Evolutionary conservation across 257 asterid genomes (phyloP).

Genomic region (Asclepias syriaca): DNA sequence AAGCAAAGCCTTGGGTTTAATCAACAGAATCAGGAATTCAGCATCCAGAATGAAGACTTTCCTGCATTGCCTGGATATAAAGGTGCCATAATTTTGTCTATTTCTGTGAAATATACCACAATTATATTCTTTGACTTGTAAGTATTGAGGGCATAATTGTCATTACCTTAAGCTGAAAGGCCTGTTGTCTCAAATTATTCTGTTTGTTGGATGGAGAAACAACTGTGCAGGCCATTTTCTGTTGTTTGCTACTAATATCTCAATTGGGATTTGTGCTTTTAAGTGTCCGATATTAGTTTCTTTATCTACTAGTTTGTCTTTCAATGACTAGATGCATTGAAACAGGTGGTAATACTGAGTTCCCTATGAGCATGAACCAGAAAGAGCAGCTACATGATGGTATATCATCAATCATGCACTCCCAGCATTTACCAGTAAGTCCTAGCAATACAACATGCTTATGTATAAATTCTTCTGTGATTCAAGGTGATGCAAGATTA

Average conservation of each 20-base stretch:
- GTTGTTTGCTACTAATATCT: background rate
- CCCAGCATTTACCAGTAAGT: slow-evolving; percentile 77
- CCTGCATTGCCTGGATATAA: slow-evolving; percentile 91
- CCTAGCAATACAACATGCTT: slow-evolving; percentile 6
- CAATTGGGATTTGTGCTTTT: background rate
- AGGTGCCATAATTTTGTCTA: slow-evolving; percentile 37
- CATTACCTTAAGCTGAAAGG: background rate
- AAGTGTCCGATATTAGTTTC: slow-evolving; percentile 1
- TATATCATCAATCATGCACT: slow-evolving; percentile 61
- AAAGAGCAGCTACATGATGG: slow-evolving; percentile 77
- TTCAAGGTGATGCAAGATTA: background rate
- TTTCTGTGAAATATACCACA: background rate
- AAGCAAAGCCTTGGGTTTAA: slow-evolving; percentile 64
- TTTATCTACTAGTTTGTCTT: slow-evolving; percentile 10
- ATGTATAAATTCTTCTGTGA: background rate
- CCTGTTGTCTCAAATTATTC: background rate
- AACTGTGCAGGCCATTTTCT: background rate
- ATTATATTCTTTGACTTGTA: background rate
- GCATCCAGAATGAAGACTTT: slow-evolving; percentile 96
- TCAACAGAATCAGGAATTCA: slow-evolving; percentile 91
- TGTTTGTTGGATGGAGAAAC: slow-evolving; percentile 12
- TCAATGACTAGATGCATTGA: slow-evolving; percentile 27
- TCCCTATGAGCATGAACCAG: slow-evolving; percentile 51
- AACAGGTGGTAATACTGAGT: slow-evolving; percentile 58
- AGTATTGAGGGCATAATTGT: background rate